Percentiles rank a stretch among this genome's conserved stretches.
Evolutionary conservation across 352 stramenopile species (phyloP).

Genomic region (Phytophthora vignae): DNA sequence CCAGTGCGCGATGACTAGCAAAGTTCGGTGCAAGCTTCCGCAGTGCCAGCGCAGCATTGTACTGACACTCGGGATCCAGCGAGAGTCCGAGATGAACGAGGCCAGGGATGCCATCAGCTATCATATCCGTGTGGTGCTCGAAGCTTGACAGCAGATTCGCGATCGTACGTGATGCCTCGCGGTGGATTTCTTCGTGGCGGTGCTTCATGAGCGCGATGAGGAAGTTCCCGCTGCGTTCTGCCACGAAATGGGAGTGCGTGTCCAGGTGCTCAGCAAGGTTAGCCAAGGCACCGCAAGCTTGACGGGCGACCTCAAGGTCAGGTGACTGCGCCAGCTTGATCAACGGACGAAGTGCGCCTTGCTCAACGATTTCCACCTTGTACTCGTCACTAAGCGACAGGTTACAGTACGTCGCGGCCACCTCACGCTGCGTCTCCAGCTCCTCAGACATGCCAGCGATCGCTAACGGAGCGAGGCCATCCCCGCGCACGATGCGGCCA

Average conservation of each 20-base stretch:
- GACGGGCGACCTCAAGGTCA: conserved; percentile 93
- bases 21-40: conserved; percentile 95
- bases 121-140: conserved; percentile 92
- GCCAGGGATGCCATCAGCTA: conserved; percentile 89
- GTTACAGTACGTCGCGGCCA: conserved; percentile 94
- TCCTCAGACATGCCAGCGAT: conserved; percentile 88
- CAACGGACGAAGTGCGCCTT: conserved; percentile 80
- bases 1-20: conserved; percentile 85
- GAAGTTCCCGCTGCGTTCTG: conserved; percentile 72
- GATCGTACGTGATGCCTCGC: conserved; percentile 93
- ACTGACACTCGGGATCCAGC: conserved; percentile 94
- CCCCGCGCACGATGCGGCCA: conserved; percentile 84
- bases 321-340: conserved; percentile 88
- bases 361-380: conserved; percentile 90
- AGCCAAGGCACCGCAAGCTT: conserved; percentile 92
- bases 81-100: conserved; percentile 92
- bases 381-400: conserved; percentile 93
- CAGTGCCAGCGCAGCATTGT: conserved; percentile 94
- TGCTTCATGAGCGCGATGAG: conserved; percentile 88
- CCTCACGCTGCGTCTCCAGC: conserved; percentile 95
- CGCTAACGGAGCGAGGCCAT: conserved; percentile 87
- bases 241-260: conserved; percentile 92
- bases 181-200: conserved; percentile 91
- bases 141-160: conserved; percentile 96
- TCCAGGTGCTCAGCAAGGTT: conserved; percentile 96